These are phyloP conservation scores for Gastrolobium villosum DNA, from an alignment of 306 rosid species.

Conservation along the genomic window DNA sequence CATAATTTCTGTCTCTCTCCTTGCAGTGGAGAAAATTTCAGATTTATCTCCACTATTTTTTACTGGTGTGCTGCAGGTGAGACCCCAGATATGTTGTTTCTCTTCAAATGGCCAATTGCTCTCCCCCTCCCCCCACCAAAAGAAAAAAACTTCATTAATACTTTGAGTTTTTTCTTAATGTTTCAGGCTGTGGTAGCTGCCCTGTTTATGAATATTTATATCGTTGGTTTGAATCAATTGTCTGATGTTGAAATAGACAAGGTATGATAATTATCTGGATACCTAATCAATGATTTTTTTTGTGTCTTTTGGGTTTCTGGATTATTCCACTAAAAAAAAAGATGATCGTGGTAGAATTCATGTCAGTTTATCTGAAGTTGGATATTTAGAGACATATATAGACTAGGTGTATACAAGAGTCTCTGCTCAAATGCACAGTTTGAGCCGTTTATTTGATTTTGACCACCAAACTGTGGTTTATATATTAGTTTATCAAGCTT, in stretches of 20 bases:
- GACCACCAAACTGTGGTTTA: slow-evolving; percentile 7
- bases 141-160: background rate
- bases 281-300: background rate
- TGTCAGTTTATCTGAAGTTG: slow-evolving; percentile 19
- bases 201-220: slow-evolving; percentile 92
- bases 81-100: slow-evolving; percentile 40
- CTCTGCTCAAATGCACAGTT: slow-evolving; percentile 20
- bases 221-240: slow-evolving; percentile 93
- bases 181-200: slow-evolving; percentile 96
- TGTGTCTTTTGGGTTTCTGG: slow-evolving; percentile 16
- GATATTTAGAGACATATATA: slow-evolving; percentile 30
- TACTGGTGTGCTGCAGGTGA: slow-evolving; percentile 85
- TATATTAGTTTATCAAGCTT: slow-evolving; percentile 19
- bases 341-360: background rate
- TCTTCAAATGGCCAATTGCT: slow-evolving; percentile 19
- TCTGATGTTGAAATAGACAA: slow-evolving; percentile 94
- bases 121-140: too few relatives aligned
- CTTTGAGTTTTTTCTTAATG: background rate
- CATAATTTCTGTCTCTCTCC: slow-evolving; percentile 94
- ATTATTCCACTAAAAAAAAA: background rate
- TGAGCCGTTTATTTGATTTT: slow-evolving; percentile 36
- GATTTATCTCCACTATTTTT: slow-evolving; percentile 90
- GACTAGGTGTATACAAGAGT: background rate
- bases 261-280: slow-evolving; percentile 58
- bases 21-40: slow-evolving; percentile 75